A percentile compares a stretch with the other conserved stretches of the same genome.
Conservation (phyloP, 2,329 filamentous ascomycete species). For the Hawksworthiomyces lignivorus region DNA sequence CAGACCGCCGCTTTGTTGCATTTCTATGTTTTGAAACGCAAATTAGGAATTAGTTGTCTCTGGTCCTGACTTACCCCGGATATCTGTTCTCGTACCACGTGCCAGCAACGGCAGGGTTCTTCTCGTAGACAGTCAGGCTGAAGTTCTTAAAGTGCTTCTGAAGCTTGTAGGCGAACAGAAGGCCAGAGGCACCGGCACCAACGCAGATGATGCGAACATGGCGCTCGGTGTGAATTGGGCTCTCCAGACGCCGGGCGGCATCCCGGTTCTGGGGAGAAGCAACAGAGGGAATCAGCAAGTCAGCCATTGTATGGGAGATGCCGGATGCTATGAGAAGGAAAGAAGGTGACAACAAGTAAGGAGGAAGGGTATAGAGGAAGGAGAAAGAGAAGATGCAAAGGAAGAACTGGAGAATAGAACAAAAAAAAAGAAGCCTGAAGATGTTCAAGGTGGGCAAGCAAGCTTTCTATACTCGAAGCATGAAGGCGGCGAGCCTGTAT, state of each 20-base stretch:
- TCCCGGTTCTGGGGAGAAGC: slow-evolving; percentile 4
- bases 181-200: slow-evolving; percentile 39
- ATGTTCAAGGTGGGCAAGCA: slow-evolving; percentile 1
- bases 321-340: not conserved
- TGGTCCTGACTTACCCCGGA: slow-evolving; percentile 23
- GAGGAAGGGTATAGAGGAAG: not conserved
- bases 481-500: not conserved
- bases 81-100: slow-evolving; percentile 46
- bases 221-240: slow-evolving; percentile 15
- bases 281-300: slow-evolving; percentile 3
- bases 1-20: not conserved
- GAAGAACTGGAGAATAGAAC: not conserved
- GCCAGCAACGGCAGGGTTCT: slow-evolving; percentile 37
- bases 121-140: slow-evolving; percentile 32
- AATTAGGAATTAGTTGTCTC: too few relatives aligned
- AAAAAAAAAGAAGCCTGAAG: not conserved
- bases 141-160: slow-evolving; percentile 33
- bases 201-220: slow-evolving; percentile 29
- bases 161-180: slow-evolving; percentile 40
- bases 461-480: slow-evolving; percentile 5
- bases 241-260: slow-evolving; percentile 12
- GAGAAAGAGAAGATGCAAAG: not conserved
- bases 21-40: not conserved
- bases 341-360: not conserved
- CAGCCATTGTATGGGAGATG: slow-evolving; percentile 7